Conservation (phyloP, 2,329 filamentous ascomycete genomes). For the Tolypocladium nubicola region DNA sequence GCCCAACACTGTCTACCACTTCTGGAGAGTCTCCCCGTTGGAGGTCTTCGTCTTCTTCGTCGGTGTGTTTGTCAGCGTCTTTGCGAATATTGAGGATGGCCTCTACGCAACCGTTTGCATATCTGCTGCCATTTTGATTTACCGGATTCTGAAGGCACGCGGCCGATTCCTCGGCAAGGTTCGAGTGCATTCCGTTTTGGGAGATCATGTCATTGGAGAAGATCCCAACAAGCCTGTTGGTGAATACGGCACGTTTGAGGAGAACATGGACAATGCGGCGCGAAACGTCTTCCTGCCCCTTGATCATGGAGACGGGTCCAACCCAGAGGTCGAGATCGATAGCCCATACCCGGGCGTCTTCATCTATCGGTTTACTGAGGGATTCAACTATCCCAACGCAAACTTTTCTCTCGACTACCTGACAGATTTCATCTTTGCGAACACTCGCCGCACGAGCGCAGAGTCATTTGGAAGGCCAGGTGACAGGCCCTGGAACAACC, state of each 20-base stretch:
- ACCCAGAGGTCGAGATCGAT: slow-evolving; percentile 70
- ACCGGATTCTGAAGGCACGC: slow-evolving; percentile 70
- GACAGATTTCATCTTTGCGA: slow-evolving; percentile 52
- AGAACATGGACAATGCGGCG: slow-evolving; percentile 33
- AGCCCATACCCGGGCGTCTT: slow-evolving; percentile 86
- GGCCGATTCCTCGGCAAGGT: slow-evolving; percentile 68
- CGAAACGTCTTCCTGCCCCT: slow-evolving; percentile 83
- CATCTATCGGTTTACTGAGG: slow-evolving; percentile 90
- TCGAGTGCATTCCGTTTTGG: slow-evolving; percentile 67
- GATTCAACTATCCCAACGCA: slow-evolving; percentile 93
- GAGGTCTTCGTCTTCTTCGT: slow-evolving; percentile 90
- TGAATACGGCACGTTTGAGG: slow-evolving; percentile 48
- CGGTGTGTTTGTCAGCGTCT: slow-evolving; percentile 83
- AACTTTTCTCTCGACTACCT: slow-evolving; percentile 79
- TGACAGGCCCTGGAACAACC: slow-evolving; percentile 92
- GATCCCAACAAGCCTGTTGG: slow-evolving; percentile 35
- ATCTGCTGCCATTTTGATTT: slow-evolving; percentile 69
- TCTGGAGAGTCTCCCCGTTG: slow-evolving; percentile 85
- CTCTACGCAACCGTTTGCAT: slow-evolving; percentile 78
- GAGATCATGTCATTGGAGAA: slow-evolving; percentile 61
- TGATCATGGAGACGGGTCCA: slow-evolving; percentile 80
- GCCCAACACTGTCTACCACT: slow-evolving; percentile 85
- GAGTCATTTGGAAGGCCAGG: slow-evolving; percentile 53
- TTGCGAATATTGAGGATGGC: slow-evolving; percentile 80
- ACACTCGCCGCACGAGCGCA: slow-evolving; percentile 68